phyloP scores from a whole-genome alignment of 2,329 filamentous ascomycete genomes.

The Cordyceps fumosorosea region DNA sequence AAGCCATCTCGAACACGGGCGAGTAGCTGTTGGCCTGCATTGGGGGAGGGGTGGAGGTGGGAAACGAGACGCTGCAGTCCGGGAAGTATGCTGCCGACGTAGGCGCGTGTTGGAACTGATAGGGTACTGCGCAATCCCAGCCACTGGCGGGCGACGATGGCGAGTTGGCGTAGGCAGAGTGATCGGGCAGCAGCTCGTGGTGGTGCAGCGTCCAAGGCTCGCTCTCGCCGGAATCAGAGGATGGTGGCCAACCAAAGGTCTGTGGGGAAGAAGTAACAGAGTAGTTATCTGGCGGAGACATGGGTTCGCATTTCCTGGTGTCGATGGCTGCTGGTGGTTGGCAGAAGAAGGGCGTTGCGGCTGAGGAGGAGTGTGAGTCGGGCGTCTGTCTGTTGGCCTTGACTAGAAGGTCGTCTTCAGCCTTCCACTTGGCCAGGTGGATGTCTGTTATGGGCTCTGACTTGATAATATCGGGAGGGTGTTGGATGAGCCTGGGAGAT shows the following conservation, averaged over 20 bases:
- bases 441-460: neutral
- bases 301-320: neutral
- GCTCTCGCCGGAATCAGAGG: conserved; percentile 1
- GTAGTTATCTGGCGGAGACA: conserved; percentile 5
- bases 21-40: conserved; percentile 6
- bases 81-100: neutral
- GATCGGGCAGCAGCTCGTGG: neutral
- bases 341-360: neutral
- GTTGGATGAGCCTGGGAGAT: neutral
- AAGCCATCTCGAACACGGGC: neutral
- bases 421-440: neutral
- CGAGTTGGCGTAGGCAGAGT: neutral
- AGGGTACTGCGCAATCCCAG: neutral
- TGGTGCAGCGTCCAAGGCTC: conserved; percentile 4
- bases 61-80: neutral
- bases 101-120: neutral
- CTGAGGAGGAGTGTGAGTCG: neutral
- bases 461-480: neutral
- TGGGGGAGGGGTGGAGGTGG: neutral
- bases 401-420: neutral
- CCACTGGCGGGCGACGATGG: neutral
- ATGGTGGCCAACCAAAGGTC: neutral
- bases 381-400: neutral
- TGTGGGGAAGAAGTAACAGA: neutral
- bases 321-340: neutral